phyloP scores from a whole-genome alignment of 805 yeast species.

The Nakazawaea laoshanensis region DNA sequence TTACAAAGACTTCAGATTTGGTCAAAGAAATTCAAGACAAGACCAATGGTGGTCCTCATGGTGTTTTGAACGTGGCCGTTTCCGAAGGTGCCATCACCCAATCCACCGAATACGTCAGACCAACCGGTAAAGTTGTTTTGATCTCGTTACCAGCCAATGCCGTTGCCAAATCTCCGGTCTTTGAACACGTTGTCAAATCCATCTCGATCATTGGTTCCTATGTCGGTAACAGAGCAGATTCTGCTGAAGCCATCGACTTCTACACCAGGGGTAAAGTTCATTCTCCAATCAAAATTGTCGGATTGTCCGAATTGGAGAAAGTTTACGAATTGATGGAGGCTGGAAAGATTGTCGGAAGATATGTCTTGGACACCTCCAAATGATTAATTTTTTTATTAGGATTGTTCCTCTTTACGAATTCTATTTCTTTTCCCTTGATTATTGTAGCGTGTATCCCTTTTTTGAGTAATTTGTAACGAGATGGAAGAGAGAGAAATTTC shows the following conservation, averaged over 20 bases:
- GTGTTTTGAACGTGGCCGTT: conserved; percentile 68
- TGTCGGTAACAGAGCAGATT: conserved; percentile 75
- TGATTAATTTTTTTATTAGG: conserved; percentile 21
- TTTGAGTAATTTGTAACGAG: too few relatives aligned
- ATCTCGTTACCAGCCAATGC: conserved; percentile 54
- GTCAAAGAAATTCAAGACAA: conserved; percentile 44
- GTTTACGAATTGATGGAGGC: conserved; percentile 73
- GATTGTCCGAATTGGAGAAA: conserved; percentile 59
- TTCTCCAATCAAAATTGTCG: conserved; percentile 53
- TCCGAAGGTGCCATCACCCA: conserved; percentile 59
- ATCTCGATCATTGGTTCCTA: conserved; percentile 62
- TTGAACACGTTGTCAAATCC: conserved; percentile 57
- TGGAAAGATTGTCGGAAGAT: conserved; percentile 83
- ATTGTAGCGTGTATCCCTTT: too few relatives aligned
- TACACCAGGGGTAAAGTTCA: conserved; percentile 9
- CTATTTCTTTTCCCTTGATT: background rate
- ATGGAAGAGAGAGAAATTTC: background rate
- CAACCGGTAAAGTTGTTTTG: conserved; percentile 61
- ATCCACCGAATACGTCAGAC: conserved; percentile 52
- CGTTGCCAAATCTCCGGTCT: conserved; percentile 51
- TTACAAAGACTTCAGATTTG: conserved; percentile 45
- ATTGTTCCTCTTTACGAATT: background rate
- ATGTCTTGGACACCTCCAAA: conserved; percentile 72
- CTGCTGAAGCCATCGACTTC: conserved; percentile 25
- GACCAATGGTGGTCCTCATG: conserved; percentile 73